These are phyloP conservation scores for Aspergillus proliferans DNA, from an alignment of 2,329 filamentous ascomycete species.

Conservation along the genomic window DNA sequence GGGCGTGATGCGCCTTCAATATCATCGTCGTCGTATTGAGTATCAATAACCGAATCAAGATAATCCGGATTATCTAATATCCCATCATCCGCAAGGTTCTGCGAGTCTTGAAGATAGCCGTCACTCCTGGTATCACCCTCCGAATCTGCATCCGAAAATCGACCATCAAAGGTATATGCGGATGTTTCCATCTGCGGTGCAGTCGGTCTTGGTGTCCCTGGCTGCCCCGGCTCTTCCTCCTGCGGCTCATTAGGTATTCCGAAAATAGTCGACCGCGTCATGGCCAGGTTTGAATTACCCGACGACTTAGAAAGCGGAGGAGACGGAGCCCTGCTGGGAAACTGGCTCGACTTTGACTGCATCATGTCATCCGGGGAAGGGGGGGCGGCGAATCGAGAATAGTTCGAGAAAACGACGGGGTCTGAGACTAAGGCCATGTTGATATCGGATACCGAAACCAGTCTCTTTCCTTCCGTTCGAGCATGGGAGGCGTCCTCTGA, in stretches of 20 bases:
- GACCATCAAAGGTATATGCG: constrained; percentile 30
- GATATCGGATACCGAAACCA: constrained; percentile 40
- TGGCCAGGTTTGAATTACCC: constrained; percentile 21
- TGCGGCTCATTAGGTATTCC: constrained; percentile 11
- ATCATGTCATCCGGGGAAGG: constrained; percentile 28
- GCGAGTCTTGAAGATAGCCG: constrained; percentile 21
- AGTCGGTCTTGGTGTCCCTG: neutral
- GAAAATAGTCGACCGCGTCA: constrained; percentile 37
- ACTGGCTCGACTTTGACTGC: constrained; percentile 26
- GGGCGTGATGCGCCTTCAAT: constrained; percentile 18
- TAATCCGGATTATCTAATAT: constrained; percentile 33
- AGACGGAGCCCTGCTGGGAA: constrained; percentile 23
- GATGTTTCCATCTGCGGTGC: constrained; percentile 24
- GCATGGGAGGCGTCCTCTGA: constrained; percentile 5
- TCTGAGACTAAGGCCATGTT: constrained; percentile 44
- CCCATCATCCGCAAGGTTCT: constrained; percentile 21
- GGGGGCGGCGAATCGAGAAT: constrained; percentile 32
- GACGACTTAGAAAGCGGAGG: constrained; percentile 19
- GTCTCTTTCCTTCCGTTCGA: constrained; percentile 35
- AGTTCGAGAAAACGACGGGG: constrained; percentile 42
- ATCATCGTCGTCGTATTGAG: constrained; percentile 29
- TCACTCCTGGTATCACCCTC: constrained; percentile 26
- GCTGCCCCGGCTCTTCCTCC: neutral
- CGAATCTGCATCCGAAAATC: constrained; percentile 38
- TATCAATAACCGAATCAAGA: constrained; percentile 33